phyloP scores from a whole-genome alignment of 1,284 basidiomycete genomes.

The Leccinum solheimii region DNA sequence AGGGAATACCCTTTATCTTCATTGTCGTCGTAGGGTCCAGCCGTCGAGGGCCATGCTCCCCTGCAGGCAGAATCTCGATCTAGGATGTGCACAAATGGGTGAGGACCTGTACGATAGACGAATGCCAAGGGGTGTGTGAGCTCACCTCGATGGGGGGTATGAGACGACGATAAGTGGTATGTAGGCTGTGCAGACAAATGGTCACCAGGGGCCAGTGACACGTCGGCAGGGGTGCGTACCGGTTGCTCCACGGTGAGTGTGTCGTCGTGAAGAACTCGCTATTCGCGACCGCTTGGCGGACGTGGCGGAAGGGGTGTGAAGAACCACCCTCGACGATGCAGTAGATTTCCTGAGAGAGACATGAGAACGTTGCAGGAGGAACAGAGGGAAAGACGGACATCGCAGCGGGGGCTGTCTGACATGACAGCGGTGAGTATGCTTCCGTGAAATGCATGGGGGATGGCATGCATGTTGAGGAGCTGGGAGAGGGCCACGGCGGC shows the following conservation, averaged over 20 bases:
- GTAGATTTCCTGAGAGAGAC: constrained; percentile 47
- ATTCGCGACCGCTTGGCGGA: constrained; percentile 51
- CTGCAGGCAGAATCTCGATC: constrained; percentile 80
- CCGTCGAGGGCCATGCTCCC: constrained; percentile 73
- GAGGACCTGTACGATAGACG: not conserved
- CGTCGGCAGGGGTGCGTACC: constrained; percentile 36
- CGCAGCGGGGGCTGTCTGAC: constrained; percentile 45
- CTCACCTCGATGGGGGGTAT: constrained; percentile 44
- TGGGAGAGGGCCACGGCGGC: constrained; percentile 51
- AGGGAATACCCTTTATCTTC: constrained; percentile 66
- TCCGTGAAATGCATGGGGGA: constrained; percentile 58
- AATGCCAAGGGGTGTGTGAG: constrained; percentile 23
- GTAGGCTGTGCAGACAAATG: constrained; percentile 42
- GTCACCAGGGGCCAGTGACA: constrained; percentile 13
- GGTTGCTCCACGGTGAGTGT: constrained; percentile 55
- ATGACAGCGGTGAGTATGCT: constrained; percentile 52
- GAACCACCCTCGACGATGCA: constrained; percentile 57
- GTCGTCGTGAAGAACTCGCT: constrained; percentile 44
- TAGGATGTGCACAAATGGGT: constrained; percentile 28
- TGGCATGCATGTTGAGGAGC: constrained; percentile 39
- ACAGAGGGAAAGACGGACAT: constrained; percentile 39
- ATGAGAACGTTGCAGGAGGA: not conserved
- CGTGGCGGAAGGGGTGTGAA: constrained; percentile 53
- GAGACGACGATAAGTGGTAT: constrained; percentile 55
- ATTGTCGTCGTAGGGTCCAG: constrained; percentile 65